These are phyloP conservation scores for Hypoxylon sp. DNA, from an alignment of 2,329 filamentous ascomycete genomes.

Conservation along the genomic window DNA sequence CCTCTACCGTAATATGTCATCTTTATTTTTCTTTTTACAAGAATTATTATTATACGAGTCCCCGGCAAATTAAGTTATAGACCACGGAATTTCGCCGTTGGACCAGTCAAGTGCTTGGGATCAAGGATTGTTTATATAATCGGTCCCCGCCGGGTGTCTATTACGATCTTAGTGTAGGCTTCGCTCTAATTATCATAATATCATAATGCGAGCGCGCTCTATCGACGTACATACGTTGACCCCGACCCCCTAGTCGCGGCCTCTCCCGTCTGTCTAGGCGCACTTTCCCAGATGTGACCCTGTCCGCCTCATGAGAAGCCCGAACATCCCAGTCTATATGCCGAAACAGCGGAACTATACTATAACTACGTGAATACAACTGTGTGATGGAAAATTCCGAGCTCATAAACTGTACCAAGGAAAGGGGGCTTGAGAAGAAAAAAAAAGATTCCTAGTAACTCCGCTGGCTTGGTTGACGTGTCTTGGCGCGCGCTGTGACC, in stretches of 20 bases:
- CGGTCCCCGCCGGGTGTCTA: conserved; percentile 1
- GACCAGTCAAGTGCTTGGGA: not conserved
- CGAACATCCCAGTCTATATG: conserved; percentile 40
- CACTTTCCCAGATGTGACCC: conserved; percentile 15
- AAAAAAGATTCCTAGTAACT: conserved; percentile 5
- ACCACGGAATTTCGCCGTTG: not conserved
- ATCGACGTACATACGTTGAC: not conserved
- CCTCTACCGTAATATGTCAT: not conserved
- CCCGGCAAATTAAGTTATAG: conserved; percentile 6
- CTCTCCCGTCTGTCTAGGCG: conserved; percentile 22
- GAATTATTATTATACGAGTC: not conserved
- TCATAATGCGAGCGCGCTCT: not conserved
- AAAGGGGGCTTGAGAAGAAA: conserved; percentile 3
- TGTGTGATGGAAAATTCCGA: conserved; percentile 16
- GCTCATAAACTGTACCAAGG: conserved; percentile 3
- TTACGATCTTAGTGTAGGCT: conserved; percentile 2
- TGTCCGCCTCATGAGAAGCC: conserved; percentile 17
- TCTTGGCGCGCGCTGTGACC: conserved; percentile 35
- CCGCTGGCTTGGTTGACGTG: not conserved
- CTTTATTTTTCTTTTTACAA: not conserved
- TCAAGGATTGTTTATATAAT: not conserved
- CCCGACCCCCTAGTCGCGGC: not conserved
- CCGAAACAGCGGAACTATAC: conserved; percentile 32
- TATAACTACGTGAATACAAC: conserved; percentile 15
- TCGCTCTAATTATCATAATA: not conserved